A percentile compares a stretch with the other conserved stretches of the same genome.
phyloP scores from a whole-genome alignment of 495 filamentous ascomycete species.

The Lepidopterella palustris region DNA sequence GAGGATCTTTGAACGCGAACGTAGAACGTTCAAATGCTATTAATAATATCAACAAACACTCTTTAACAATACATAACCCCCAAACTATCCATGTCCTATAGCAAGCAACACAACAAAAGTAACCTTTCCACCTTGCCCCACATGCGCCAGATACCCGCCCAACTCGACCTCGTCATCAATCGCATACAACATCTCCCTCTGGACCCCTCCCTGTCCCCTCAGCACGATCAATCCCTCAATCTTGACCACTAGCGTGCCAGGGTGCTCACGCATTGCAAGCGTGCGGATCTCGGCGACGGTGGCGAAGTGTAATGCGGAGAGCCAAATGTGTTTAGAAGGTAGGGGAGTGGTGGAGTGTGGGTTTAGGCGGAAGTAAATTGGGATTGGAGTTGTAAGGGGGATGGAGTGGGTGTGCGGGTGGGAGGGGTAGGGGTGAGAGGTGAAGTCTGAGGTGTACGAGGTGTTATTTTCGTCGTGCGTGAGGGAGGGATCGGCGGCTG shows the following conservation, averaged over 20 bases:
- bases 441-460: not conserved
- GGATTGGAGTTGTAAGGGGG: conserved; percentile 39
- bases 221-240: conserved; percentile 60
- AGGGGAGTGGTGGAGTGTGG: conserved; percentile 44
- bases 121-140: conserved; percentile 56
- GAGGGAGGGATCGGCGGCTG: conserved; percentile 47
- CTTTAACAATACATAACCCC: too few relatives aligned
- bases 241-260: conserved; percentile 47
- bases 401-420: conserved; percentile 19
- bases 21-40: too few relatives aligned
- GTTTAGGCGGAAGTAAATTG: conserved; percentile 61
- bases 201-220: conserved; percentile 31
- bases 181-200: conserved; percentile 49
- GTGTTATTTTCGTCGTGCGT: conserved; percentile 20
- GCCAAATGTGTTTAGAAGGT: conserved; percentile 50
- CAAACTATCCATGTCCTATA: too few relatives aligned
- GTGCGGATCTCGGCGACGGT: conserved; percentile 52
- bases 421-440: conserved; percentile 32
- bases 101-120: conserved; percentile 52
- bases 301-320: conserved; percentile 49
- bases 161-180: conserved; percentile 67
- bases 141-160: conserved; percentile 59
- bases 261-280: conserved; percentile 50
- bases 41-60: too few relatives aligned
- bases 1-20: too few relatives aligned